Evolutionary conservation across 345 rosid genomes (phyloP), one percentile per base, ranked within the genome.

Genomic region (Hibiscus trionum): DNA sequence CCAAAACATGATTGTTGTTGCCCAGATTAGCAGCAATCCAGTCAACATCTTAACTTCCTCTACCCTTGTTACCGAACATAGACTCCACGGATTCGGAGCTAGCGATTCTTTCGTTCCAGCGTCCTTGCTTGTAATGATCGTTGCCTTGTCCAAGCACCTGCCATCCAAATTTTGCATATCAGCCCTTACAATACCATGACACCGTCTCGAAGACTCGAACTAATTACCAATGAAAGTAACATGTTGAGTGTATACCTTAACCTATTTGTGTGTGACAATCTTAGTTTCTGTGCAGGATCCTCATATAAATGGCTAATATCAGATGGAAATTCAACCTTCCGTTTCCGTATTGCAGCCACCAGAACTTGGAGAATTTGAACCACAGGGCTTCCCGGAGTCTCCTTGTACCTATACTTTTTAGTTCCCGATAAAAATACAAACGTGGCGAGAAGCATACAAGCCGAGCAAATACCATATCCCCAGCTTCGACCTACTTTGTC

Each of bases 1-100:
- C 73, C 77, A 73, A 33, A 73, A 69, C 61, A 73, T 62, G 37
- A 61, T 62, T 5, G 71, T 72, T 29, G 77, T 68, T 15, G 66
- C 80, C 71, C 77, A 68, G 15, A 77, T 69, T 16, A 74, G 80
- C 21, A 63, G 16, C 35, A 77, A 26, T 33, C 61, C 73, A 1
- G 33, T 24, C 42, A 69, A 9, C 80, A 61, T 73, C 64, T 69
- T 69, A 29, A 63, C 71, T 73, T 77, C 77, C 71, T 77, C 66
- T 11, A 69, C 66, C 70, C n/a, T 69, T 69, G 77, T 77, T 46
- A 73, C 60, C 2, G 53, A 17, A 29, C 74, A 62, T 55, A 73
- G 74, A 4, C 70, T 56, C 80, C 80, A 69, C 2, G 77, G 74
- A 72, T 72, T 72, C 7, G 47, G 72, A 47, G 56, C 39, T n/a